Evolutionary conservation across 2,329 filamentous ascomycete genomes (phyloP).

Genomic region (Penicillium sp.): DNA sequence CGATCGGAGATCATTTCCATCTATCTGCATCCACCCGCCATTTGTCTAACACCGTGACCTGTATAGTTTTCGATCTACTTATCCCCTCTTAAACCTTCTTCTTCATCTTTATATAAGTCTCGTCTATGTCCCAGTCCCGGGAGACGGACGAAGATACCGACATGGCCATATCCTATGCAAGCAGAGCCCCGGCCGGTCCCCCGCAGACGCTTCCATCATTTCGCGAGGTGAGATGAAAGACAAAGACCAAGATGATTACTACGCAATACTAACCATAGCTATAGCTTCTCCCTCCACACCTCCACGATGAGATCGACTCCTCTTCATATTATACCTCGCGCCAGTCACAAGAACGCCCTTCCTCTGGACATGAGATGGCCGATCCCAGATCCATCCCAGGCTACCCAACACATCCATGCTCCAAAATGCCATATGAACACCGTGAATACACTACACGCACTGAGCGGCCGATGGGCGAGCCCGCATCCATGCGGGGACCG

Average conservation of each 20-base stretch:
- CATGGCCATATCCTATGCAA: conserved; percentile 39
- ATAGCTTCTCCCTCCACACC: conserved; percentile 38
- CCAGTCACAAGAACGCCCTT: conserved; percentile 28
- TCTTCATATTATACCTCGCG: conserved; percentile 31
- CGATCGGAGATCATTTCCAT: neutral
- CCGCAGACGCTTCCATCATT: conserved; percentile 37
- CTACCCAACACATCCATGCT: conserved; percentile 16
- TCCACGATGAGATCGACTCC: conserved; percentile 42
- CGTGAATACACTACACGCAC: conserved; percentile 26
- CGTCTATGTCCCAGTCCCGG: conserved; percentile 37
- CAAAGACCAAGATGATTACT: neutral
- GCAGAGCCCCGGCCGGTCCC: conserved; percentile 29
- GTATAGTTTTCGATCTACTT: neutral
- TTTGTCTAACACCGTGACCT: neutral
- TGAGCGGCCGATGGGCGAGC: conserved; percentile 18
- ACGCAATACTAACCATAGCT: conserved; percentile 1
- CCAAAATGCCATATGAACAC: conserved; percentile 21
- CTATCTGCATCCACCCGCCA: neutral
- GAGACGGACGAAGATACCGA: conserved; percentile 32
- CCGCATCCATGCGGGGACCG: conserved; percentile 26
- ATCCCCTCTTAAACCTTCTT: neutral
- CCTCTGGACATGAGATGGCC: conserved; percentile 28
- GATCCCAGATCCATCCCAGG: conserved; percentile 29
- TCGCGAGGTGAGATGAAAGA: conserved; percentile 31
- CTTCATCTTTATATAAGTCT: conserved; percentile 8